Base-by-base conservation (phyloP, 148 eudicot species). In the Nyssa sinensis region DNA sequence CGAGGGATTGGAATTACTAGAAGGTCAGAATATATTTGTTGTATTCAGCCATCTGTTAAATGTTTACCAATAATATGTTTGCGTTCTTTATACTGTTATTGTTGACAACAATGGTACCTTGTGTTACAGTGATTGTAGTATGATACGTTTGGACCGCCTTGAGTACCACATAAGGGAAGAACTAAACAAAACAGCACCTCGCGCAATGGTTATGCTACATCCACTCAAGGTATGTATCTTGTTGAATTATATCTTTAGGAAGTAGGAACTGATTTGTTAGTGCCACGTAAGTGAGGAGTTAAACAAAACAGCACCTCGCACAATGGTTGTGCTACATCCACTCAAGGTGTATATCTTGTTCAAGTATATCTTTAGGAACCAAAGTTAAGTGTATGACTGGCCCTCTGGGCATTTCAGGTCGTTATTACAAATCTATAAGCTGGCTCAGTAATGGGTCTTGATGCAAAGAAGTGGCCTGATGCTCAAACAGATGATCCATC, bases 401-500 rank as follows among this genome's bases (percentile, higher is more conserved):
- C 66, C 51, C n/a, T n/a, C 65, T 74, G 8, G 41, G 3, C 66
- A 24, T 59, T 76, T n/a, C 67, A 95, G 97, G 94, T 95, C 68
- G 91, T 95, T 64, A 92, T 95, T 77, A 92, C 98, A 62, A 95
- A 95, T 79, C 82, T 95, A 69, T 94, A 89, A 60, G 86, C 86
- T 59, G 88, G 88, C 55, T 73, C 82, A 62, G 83, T 87, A n/a
- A 88, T 85, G 81, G 84, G 90, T 55, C 87, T 90, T 73, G 91
- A 92, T 87, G 98, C 97, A 7, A 92, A 89, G 90, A 95, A 79
- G 83, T 95, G 98, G 98, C 98, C 98, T 35, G 92, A 92, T 79
- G 94, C 97, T 78, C 96, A 66, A 74, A 61, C 82, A 31, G 89
- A 88, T 74, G 98, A 92, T 58, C 44, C 83, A 12, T 84, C 96